Base-by-base conservation (phyloP, 768 basidiomycete species). In the Fomitopsis pulvina region DNA sequence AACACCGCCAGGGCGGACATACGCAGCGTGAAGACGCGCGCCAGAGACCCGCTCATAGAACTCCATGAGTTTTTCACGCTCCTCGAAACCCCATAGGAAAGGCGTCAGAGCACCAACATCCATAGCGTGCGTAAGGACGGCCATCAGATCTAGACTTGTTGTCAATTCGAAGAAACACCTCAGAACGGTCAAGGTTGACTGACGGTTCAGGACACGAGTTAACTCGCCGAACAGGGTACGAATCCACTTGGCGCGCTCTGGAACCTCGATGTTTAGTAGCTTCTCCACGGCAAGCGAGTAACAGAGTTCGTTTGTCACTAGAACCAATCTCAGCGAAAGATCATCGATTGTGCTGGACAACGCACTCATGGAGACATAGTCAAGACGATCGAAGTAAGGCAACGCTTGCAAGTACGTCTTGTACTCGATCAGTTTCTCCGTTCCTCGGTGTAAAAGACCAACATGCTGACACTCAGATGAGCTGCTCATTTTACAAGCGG, bases 61-160 rank as follows among this genome's bases (percentile, higher is more conserved):
- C 65, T 99, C 95, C 95, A 98, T 98, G 55, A 98, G 82, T 75
- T 99, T 99, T 73, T 98, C 95, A 49, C 95, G 92, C 69, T 99
- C 95, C 70, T 98, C 95, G 76, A 98, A 98, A 60, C 95, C 95
- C 93, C 95, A 99, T 26, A 99, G 75, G 84, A 97, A 99, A 30
- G 95, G 95, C 2, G 95, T 99, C 9, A 99, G 80, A 51, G 92
- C 95, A 65, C 95, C 95, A 55, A 99, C 95, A 62, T 99, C 92
- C 89, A 92, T 93, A 46, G 89, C 85, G 68, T 94, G 92, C 1
- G 94, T 90, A 37, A 99, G 79, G 52, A 97, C 78, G 53, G 95
- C 95, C 95, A 99, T 99, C 52, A 98, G 73, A 64, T 99, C 88
- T 90, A 54, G 34, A 18, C 21, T 27, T 39, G 41, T 32, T 40